Conservation (phyloP, 257 asterid species). For the Solanum sitiens region DNA sequence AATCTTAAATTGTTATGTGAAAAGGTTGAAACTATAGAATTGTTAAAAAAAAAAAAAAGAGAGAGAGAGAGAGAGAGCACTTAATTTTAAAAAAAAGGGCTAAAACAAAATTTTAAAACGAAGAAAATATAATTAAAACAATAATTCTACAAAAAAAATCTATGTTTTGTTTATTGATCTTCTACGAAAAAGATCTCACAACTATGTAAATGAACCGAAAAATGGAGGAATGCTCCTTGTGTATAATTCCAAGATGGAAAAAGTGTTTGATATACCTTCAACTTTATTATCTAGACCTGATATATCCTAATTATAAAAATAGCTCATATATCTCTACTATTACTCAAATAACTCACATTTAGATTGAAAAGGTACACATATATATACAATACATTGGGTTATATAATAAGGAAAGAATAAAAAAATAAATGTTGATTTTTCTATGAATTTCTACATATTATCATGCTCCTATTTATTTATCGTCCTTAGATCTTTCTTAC, state of each 20-base stretch:
- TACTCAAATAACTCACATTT: no score
- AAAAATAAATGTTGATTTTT: no score
- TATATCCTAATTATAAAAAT: no score
- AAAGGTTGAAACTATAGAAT: neutral
- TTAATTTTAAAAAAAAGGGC: no score
- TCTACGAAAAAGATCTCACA: neutral
- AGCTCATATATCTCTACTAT: neutral
- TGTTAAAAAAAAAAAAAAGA: neutral
- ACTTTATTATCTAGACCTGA: no score
- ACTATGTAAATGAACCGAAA: neutral
- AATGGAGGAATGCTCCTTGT: neutral
- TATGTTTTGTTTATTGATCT: neutral
- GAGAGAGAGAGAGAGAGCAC: no score
- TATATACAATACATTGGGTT: accelerated
- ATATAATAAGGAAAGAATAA: no score
- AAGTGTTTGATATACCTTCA: neutral
- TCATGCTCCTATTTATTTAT: no score
- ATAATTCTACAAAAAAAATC: neutral
- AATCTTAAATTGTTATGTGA: neutral
- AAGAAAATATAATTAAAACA: neutral
- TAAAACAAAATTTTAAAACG: no score
- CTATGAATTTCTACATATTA: neutral
- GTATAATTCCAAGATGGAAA: neutral
- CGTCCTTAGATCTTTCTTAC: neutral
- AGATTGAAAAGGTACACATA: neutral